Evolutionary conservation across 805 yeast genomes (phyloP), one percentile per base, ranked within the genome.

Genomic region (Ogataea siamensis): DNA sequence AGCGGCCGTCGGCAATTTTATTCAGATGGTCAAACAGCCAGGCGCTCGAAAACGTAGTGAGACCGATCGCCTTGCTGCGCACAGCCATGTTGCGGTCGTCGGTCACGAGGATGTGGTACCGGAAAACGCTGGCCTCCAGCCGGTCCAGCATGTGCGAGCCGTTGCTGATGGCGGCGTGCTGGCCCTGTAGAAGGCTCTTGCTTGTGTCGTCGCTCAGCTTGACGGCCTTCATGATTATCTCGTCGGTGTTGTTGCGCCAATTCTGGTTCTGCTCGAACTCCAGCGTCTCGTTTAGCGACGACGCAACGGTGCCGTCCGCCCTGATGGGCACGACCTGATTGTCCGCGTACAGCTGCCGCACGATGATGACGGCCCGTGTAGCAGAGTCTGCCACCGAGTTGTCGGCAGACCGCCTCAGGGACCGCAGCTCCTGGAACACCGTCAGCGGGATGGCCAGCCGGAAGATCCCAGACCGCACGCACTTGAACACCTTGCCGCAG

Each of bases 301-400:
- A 67, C 0, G 88, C 86, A 28, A 74, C 68, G 3, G 83, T 72
- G 27, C 88, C 89, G 50, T 83, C 83, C 49, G 80, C 79, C 50
- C 86, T 67, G 42, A 81, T 60, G 2, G 87, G 83, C 22, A 77
- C 43, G 25, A 82, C 66, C 34, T 71, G 73, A 32, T 69, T 66
- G 30, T 80, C 78, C 13, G 70, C 55, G 48, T 77, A 79, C 35
- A 84, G 62, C 51, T 82, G 88, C 43, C 89, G 67, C 27, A 83
- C 71, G 5, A 83, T 80, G 4, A 84, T 80, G 5, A 84, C 88
- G 1, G 88, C 84, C 35, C 94, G 63, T 0, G 91, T 83, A 0
- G 91, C 91, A 2, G 88, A 82, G 55, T 84, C 93, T 1, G 87
- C 76, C 13, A 84, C 79, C 4, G 82, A 74, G 1, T 80, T 80